Evolutionary conservation across 257 asterid species (phyloP).

Genomic region (Solanum lignicaule): DNA sequence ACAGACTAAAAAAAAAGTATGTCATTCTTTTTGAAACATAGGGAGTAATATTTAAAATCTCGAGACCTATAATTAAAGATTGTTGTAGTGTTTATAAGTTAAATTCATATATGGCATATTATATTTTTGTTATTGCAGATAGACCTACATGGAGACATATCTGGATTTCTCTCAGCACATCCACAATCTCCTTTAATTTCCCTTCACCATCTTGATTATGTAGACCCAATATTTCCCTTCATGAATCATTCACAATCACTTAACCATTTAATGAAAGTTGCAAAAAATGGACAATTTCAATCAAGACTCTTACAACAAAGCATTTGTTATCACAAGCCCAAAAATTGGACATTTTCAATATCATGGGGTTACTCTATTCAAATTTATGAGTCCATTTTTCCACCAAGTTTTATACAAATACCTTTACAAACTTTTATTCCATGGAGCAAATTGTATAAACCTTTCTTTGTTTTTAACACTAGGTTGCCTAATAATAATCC

Average conservation of each 20-base stretch:
- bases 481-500: constrained; percentile 16
- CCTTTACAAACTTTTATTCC: constrained; percentile 22
- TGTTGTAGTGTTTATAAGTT: background rate
- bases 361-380: constrained; percentile 49
- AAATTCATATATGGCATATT: background rate
- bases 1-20: too few relatives aligned
- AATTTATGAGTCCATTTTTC: constrained; percentile 18
- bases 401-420: constrained; percentile 27
- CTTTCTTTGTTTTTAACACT: constrained; percentile 24
- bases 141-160: constrained; percentile 30
- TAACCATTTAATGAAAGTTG: constrained; percentile 27
- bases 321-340: constrained; percentile 22
- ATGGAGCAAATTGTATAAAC: constrained; percentile 12
- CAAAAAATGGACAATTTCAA: background rate
- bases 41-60: too few relatives aligned
- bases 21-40: too few relatives aligned
- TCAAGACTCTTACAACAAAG: constrained; percentile 35
- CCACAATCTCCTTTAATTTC: constrained; percentile 33
- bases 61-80: background rate
- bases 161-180: constrained; percentile 37
- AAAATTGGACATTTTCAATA: constrained; percentile 33
- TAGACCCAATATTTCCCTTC: constrained; percentile 39
- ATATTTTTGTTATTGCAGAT: constrained; percentile 4
- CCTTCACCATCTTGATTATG: constrained; percentile 38
- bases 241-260: constrained; percentile 18